Evolutionary conservation across 1,139 yeast species (phyloP), one percentile per base, ranked within the genome.

Genomic region (Candida mesenterica): DNA sequence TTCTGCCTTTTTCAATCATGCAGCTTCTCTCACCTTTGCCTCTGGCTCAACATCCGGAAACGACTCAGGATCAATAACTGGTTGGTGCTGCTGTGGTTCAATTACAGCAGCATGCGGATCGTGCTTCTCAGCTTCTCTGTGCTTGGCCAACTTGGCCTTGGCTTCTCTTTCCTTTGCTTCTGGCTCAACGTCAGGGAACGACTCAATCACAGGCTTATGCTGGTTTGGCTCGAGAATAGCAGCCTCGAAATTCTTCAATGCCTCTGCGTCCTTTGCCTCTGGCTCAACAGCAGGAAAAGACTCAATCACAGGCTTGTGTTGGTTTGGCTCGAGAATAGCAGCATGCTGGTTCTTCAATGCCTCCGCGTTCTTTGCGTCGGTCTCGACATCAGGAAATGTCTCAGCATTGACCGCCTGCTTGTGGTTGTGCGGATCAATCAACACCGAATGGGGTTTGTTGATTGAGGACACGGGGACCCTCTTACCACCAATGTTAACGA

Each of bases 361-460:
- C 14, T 25, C 28, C 17, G 4, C 17, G 15, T 36, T 40, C 34
- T 37, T 38, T 3, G 45, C 51, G 29, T 43, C 45, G 2, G 49
- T 46, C 44, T 46, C 50, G 30, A 49, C 42, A 17, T 44, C 45
- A 12, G 54, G 54, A 23, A 33, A 30, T 19, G 22, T 9, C 10
- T n/a, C 12, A 14, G 6, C 26, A 6, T 12, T 24, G 5, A 15
- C 9, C 5, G 15, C 28, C 5, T 15, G 28, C 15, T 25, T 12
- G 15, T 25, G 28, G 26, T 44, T 34, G 24, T 41, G 43, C n/a
- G 70, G 69, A 26, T 61, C 58, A 27, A 67, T 41, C 5, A 69
- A 59, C 16, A 59, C 72, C 20, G 61, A 45, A 47, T 69, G 76
- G 3, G 76, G 76, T 44, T 65, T 68, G 48, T 59, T 65, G 41